Conservation (phyloP, 306 rosid species). For the Lagenaria siceraria region DNA sequence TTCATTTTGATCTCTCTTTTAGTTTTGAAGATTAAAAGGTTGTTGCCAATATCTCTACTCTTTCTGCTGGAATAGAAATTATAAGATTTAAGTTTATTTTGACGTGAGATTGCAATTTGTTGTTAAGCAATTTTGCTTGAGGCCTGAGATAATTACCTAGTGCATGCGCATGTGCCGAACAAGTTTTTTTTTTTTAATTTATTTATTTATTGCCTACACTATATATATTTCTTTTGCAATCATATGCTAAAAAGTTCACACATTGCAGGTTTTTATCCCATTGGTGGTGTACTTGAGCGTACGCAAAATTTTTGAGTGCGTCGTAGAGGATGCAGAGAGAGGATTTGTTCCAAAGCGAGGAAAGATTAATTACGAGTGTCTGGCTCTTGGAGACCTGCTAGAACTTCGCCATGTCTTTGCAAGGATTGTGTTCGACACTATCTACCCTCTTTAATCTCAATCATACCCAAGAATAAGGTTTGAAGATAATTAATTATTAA, state of each 20-base stretch:
- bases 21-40: not conserved
- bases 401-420: conserved; percentile 66
- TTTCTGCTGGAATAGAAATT: not conserved
- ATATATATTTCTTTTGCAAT: not conserved
- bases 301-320: conserved; percentile 36
- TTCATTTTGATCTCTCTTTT: not conserved
- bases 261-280: conserved; percentile 61
- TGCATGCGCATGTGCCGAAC: not conserved
- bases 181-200: not conserved
- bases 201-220: too few species aligned
- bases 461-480: not conserved
- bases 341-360: conserved; percentile 37
- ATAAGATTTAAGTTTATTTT: not conserved
- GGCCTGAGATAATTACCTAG: not conserved
- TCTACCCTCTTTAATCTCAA: conserved; percentile 37
- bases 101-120: not conserved
- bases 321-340: conserved; percentile 12
- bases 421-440: conserved; percentile 55
- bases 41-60: not conserved
- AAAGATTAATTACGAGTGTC: conserved; percentile 34
- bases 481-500: not conserved
- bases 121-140: not conserved
- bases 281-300: conserved; percentile 42
- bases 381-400: conserved; percentile 32
- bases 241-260: conserved; percentile 6